phyloP scores from a whole-genome alignment of 2,329 filamentous ascomycete genomes.

The Pyrenophora teres region DNA sequence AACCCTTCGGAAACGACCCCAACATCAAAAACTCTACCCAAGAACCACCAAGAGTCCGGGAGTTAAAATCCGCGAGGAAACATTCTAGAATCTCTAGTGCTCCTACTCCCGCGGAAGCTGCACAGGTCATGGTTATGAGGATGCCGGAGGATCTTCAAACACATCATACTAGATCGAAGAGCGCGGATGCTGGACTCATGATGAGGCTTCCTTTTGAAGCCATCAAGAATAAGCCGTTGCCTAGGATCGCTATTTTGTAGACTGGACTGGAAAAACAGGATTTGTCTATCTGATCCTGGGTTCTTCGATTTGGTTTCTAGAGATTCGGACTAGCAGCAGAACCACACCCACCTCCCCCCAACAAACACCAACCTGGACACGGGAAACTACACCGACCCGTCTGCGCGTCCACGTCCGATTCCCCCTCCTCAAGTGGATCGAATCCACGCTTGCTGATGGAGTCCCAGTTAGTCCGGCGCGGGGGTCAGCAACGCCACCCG shows the following conservation, averaged over 20 bases:
- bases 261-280: too few species aligned
- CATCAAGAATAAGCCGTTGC: constrained; percentile 38
- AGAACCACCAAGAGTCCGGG: constrained; percentile 16
- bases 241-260: constrained; percentile 30
- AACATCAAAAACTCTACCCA: constrained; percentile 7
- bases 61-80: constrained; percentile 17
- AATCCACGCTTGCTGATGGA: neutral
- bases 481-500: constrained; percentile 1
- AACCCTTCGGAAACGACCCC: constrained; percentile 18
- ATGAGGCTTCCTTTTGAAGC: constrained; percentile 24
- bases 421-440: too few species aligned
- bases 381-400: neutral
- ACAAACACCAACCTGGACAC: neutral
- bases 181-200: constrained; percentile 2
- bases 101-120: constrained; percentile 6
- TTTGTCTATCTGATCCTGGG: too few species aligned
- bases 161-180: constrained; percentile 1
- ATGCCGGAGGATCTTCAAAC: constrained; percentile 12
- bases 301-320: too few species aligned
- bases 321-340: neutral
- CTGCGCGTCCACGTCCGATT: neutral
- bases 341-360: neutral
- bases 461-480: neutral
- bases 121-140: constrained; percentile 8
- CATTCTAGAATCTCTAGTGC: constrained; percentile 16